These are phyloP conservation scores for Haberlea rhodopensis DNA, from an alignment of 257 asterid species.

Conservation along the genomic window DNA sequence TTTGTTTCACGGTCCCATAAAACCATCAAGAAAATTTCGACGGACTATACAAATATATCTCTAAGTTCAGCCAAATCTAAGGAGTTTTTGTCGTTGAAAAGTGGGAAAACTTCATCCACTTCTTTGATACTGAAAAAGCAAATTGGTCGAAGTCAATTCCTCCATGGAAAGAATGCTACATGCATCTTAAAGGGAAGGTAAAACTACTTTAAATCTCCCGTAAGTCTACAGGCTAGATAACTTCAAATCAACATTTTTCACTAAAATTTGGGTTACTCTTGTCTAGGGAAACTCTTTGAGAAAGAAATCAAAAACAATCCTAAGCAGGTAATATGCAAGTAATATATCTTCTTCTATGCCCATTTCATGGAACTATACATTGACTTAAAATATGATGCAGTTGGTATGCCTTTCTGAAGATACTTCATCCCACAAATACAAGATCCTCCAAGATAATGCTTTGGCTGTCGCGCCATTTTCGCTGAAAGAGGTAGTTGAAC, in stretches of 20 bases:
- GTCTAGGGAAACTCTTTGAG: conserved; percentile 60
- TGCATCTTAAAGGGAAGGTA: conserved; percentile 65
- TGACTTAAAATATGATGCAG: conserved; percentile 32
- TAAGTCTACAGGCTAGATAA: conserved; percentile 7
- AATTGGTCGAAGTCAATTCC: conserved; percentile 25
- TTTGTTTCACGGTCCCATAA: conserved; percentile 67
- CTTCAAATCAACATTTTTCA: not conserved
- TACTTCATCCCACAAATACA: conserved; percentile 36
- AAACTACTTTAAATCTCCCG: conserved; percentile 5
- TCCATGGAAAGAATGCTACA: conserved; percentile 34
- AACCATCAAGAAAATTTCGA: conserved; percentile 45
- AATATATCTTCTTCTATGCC: not conserved
- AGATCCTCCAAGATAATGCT: conserved; percentile 30
- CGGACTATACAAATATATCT: conserved; percentile 47
- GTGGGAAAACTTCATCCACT: conserved; percentile 38
- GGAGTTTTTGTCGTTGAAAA: conserved; percentile 37
- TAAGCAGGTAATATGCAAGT: conserved; percentile 46
- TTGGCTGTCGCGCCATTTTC: conserved; percentile 39
- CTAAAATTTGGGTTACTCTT: conserved; percentile 21
- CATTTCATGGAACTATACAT: not conserved
- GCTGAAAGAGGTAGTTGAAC: conserved; percentile 41
- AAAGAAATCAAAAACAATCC: conserved; percentile 32
- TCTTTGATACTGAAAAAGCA: conserved; percentile 48
- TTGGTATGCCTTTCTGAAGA: conserved; percentile 35
- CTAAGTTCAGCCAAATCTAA: conserved; percentile 45